Percentiles rank a stretch among this genome's conserved stretches.
phyloP scores from a whole-genome alignment of 2,329 filamentous ascomycete genomes.

The Niveomyces coronatus region DNA sequence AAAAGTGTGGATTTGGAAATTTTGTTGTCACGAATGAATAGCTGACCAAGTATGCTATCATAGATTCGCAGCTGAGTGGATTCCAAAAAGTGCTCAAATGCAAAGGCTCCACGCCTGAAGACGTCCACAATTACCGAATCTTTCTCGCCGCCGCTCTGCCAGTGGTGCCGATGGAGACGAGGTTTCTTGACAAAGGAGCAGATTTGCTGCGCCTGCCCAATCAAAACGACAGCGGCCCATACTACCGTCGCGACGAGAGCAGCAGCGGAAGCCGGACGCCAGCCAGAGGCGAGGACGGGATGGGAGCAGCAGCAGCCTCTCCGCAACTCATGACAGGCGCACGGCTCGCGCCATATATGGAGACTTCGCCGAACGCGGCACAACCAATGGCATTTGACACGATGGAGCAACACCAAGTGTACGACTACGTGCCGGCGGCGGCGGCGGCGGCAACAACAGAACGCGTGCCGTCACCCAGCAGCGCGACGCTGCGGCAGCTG shows the following conservation, averaged over 20 bases:
- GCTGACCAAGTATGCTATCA: too few relatives aligned
- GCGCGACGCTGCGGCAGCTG: constrained; percentile 2
- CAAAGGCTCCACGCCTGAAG: neutral
- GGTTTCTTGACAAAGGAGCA: constrained; percentile 44
- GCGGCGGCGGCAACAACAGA: neutral
- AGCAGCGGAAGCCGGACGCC: neutral
- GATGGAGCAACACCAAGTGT: neutral
- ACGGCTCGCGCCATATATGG: too few relatives aligned
- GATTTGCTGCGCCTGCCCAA: constrained; percentile 40
- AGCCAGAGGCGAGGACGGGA: neutral
- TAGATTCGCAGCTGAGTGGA: constrained; percentile 26
- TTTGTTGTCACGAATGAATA: too few relatives aligned
- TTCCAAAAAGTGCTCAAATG: neutral
- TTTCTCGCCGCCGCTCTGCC: constrained; percentile 46
- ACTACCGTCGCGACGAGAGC: constrained; percentile 2
- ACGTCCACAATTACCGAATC: constrained; percentile 33
- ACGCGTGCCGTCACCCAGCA: neutral
- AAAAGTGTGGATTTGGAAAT: too few relatives aligned
- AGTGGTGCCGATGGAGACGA: constrained; percentile 48
- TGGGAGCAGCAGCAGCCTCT: neutral
- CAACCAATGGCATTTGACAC: neutral
- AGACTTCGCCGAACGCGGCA: too few relatives aligned
- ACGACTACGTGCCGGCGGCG: neutral
- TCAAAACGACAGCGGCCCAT: too few relatives aligned
- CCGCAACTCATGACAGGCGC: neutral